phyloP scores from a whole-genome alignment of 441 rosid species.

The Melastoma candidum region DNA sequence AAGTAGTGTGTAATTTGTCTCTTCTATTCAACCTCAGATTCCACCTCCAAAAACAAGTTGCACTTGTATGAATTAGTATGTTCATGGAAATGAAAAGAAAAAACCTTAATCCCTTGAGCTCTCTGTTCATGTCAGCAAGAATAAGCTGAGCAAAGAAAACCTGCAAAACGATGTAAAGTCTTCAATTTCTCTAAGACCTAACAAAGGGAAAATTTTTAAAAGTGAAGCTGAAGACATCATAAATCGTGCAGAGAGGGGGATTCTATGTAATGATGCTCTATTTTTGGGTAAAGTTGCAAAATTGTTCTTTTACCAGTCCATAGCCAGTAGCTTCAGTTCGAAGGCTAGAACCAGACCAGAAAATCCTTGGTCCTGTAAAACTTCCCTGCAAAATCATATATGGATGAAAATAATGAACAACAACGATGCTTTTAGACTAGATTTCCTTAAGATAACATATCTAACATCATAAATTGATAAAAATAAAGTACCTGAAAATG shows the following conservation, averaged over 20 bases:
- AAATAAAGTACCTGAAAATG: slow-evolving; percentile 71
- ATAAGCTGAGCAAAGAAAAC: slow-evolving; percentile 95
- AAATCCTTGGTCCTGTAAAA: slow-evolving; percentile 94
- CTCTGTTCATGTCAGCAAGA: slow-evolving; percentile 91
- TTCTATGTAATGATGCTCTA: no score
- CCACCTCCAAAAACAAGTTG: no score
- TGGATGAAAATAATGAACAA: slow-evolving; percentile 29
- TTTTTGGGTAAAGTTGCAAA: no score
- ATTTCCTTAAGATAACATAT: slow-evolving; percentile 6
- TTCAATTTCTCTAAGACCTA: slow-evolving; percentile 12
- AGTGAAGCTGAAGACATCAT: no score
- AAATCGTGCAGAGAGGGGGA: no score
- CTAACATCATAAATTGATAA: slow-evolving; percentile 8
- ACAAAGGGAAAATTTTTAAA: slow-evolving; percentile 5
- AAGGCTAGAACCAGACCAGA: slow-evolving; percentile 98
- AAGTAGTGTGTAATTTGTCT: no score
- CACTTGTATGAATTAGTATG: no score
- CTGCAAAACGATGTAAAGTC: slow-evolving; percentile 35
- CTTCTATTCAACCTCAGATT: no score
- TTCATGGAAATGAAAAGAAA: slow-evolving; percentile 8
- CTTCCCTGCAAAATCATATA: slow-evolving; percentile 94
- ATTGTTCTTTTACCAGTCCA: slow-evolving; percentile 64
- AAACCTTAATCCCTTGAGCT: slow-evolving; percentile 92
- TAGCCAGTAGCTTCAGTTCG: slow-evolving; percentile 99
- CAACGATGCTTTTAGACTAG: slow-evolving; percentile 19